A percentile compares a stretch with the other conserved stretches of the same genome.
phyloP scores from a whole-genome alignment of 2,329 filamentous ascomycete genomes.

The Fonsecaea pedrosoi region DNA sequence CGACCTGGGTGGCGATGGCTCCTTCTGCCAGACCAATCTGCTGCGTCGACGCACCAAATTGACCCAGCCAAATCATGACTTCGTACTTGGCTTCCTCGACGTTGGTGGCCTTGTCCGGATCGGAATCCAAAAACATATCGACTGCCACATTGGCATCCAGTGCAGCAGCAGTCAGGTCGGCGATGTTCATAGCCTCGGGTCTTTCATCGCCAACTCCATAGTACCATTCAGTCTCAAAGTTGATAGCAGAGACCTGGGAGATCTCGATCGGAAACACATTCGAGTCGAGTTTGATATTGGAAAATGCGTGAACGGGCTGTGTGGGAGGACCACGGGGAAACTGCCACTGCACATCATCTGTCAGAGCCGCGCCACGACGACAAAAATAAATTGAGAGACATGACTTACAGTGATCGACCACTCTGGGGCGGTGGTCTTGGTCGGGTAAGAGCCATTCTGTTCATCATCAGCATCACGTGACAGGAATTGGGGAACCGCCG shows the following conservation, averaged over 20 bases:
- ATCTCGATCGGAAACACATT: conserved; percentile 55
- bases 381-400: neutral
- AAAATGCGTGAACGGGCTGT: conserved; percentile 62
- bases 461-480: neutral
- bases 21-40: conserved; percentile 54
- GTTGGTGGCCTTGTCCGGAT: conserved; percentile 50
- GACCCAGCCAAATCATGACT: conserved; percentile 65
- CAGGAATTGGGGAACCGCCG: neutral
- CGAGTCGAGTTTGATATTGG: conserved; percentile 59
- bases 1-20: conserved; percentile 44
- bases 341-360: conserved; percentile 49
- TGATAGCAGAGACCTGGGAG: conserved; percentile 49
- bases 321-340: conserved; percentile 52
- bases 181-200: conserved; percentile 46
- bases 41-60: conserved; percentile 55
- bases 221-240: conserved; percentile 58
- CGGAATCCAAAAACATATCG: conserved; percentile 64
- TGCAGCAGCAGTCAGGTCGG: conserved; percentile 45
- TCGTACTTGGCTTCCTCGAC: conserved; percentile 54
- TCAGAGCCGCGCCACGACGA: neutral
- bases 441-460: conserved; percentile 57
- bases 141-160: conserved; percentile 64
- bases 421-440: conserved; percentile 54
- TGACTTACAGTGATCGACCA: conserved; percentile 56
- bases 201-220: conserved; percentile 56